Evolutionary conservation across 2,329 filamentous ascomycete species (phyloP), one percentile per base, ranked within the genome.

Genomic region (Plenodomus lindquistii): DNA sequence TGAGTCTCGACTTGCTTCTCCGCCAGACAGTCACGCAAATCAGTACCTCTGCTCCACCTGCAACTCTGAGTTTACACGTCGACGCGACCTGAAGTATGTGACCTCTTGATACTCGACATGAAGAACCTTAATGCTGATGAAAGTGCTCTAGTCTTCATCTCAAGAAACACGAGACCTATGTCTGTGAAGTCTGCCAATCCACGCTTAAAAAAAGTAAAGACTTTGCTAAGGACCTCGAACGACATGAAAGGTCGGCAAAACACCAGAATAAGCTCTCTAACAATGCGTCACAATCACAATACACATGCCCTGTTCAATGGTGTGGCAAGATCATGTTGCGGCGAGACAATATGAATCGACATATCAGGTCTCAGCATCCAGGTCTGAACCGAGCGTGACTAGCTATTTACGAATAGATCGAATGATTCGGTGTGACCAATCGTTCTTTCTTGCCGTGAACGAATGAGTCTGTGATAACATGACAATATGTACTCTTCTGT

Each of bases 341-440:
- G 81, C 81, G 55, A 75, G 78, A 50, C 34, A 46, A 46, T 31
- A 18, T 50, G 21, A 50, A 46, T 19, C 21, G 47, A 42, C 48
- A 50, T 27, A 46, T 50, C 48, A 50, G 40, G 19, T 39, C 48
- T 21, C 34, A 46, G 35, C 43, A 50, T 37, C 42, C 38, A 13
- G 48, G 24, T 11, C 39, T 36, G 4, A n/a, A n/a, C n/a, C 24
- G 16, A 6, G 3, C 42, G 5, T 37, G 24, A 41, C 24, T 39
- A 42, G 31, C 27, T 45, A 45, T 29, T 35, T 42, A 18, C 42
- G 38, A 37, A 16, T 37, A 8, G 35, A 45, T 40, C 11, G 15
- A 19, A 11, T 18, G 24, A n/a, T 27, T n/a, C n/a, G 39, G 13
- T 20, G 5, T 38, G 24, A 5, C 19, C 5, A 27, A n/a, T 37